Conservation (phyloP, 2,329 filamentous ascomycete genomes). For the Penicillium sp. region DNA sequence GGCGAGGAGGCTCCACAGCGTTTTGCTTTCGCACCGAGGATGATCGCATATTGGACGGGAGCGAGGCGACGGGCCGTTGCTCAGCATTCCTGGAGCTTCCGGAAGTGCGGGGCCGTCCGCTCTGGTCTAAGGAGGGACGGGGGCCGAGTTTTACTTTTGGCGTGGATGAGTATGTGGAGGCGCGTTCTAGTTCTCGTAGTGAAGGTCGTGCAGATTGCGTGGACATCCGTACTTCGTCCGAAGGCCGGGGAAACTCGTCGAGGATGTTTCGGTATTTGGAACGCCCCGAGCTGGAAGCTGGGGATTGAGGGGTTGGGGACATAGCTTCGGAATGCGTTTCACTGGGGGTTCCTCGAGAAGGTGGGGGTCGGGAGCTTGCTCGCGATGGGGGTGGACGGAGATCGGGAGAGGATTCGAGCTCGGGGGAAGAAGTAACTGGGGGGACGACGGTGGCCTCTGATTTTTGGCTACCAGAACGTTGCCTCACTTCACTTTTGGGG, state of each 20-base stretch:
- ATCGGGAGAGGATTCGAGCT: constrained; percentile 16
- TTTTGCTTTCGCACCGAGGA: constrained; percentile 52
- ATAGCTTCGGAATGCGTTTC: constrained; percentile 17
- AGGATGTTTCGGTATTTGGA: constrained; percentile 29
- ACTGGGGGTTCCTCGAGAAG: constrained; percentile 15
- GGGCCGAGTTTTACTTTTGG: constrained; percentile 86
- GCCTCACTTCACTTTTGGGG: constrained; percentile 20
- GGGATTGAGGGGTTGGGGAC: constrained; percentile 21
- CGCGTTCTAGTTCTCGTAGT: constrained; percentile 45
- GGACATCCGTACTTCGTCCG: constrained; percentile 38
- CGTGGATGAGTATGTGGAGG: constrained; percentile 30
- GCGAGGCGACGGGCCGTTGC: constrained; percentile 71
- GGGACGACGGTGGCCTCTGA: constrained; percentile 39
- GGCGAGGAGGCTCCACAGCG: constrained; percentile 44
- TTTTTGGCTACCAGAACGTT: constrained; percentile 31
- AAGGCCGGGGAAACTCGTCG: constrained; percentile 38
- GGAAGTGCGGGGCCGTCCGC: constrained; percentile 62
- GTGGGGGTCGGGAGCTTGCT: constrained; percentile 20
- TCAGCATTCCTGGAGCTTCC: constrained; percentile 49
- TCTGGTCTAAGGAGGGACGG: constrained; percentile 67
- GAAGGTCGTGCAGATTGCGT: constrained; percentile 47
- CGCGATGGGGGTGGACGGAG: constrained; percentile 18
- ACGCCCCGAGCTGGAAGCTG: constrained; percentile 24
- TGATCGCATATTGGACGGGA: constrained; percentile 78
- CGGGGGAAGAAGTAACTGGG: constrained; percentile 18